Percentiles rank a stretch among this genome's conserved stretches.
Evolutionary conservation across 495 filamentous ascomycete species (phyloP).

Genomic region (Hyaloscypha bicolor): DNA sequence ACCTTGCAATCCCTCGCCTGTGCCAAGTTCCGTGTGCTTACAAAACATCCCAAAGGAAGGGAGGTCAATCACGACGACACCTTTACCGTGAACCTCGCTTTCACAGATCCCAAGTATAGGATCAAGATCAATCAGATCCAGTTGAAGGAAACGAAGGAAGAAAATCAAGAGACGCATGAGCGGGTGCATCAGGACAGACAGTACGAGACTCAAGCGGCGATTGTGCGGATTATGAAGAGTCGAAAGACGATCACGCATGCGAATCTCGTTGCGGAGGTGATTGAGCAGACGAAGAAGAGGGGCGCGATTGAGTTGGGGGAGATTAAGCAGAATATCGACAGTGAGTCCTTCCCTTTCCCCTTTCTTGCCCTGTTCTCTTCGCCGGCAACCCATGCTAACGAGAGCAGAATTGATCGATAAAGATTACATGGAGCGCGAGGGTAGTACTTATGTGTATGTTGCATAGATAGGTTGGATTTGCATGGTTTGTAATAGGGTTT

Average conservation of each 20-base stretch:
- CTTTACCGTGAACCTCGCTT: constrained; percentile 76
- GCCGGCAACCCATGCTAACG: background rate
- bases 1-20: constrained; percentile 95
- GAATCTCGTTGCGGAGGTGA: constrained; percentile 83
- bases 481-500: background rate
- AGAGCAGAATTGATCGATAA: constrained; percentile 81
- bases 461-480: constrained; percentile 50
- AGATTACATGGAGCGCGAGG: constrained; percentile 90
- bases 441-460: constrained; percentile 75
- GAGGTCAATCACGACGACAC: constrained; percentile 72
- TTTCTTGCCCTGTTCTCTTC: constrained; percentile 8
- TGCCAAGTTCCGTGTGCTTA: constrained; percentile 82
- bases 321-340: constrained; percentile 97
- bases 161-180: constrained; percentile 93
- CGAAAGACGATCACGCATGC: constrained; percentile 81
- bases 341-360: constrained; percentile 48
- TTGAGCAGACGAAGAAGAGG: constrained; percentile 81
- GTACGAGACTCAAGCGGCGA: constrained; percentile 95
- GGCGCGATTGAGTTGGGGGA: constrained; percentile 81
- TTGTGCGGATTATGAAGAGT: constrained; percentile 97
- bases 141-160: constrained; percentile 79
- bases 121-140: constrained; percentile 99
- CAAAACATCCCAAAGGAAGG: constrained; percentile 80
- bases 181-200: constrained; percentile 85
- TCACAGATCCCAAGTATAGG: constrained; percentile 79